phyloP scores from a whole-genome alignment of 495 filamentous ascomycete genomes.

The Penicillium verhagenii region DNA sequence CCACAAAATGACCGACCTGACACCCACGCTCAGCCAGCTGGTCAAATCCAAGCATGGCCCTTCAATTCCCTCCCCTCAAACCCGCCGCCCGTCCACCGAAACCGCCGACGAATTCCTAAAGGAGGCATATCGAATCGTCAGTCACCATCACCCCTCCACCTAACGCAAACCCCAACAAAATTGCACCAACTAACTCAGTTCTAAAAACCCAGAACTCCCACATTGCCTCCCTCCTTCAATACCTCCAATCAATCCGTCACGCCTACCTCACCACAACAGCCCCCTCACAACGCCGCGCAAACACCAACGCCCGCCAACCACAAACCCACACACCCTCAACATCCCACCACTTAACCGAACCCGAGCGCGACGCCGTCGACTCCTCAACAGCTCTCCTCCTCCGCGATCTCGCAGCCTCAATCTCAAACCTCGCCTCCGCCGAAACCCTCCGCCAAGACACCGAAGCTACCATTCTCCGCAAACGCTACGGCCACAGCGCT shows the following conservation, averaged over 20 bases:
- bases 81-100: constrained; percentile 37
- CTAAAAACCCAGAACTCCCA: constrained; percentile 84
- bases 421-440: constrained; percentile 73
- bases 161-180: not conserved
- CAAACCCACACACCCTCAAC: constrained; percentile 25
- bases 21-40: constrained; percentile 59
- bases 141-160: constrained; percentile 22
- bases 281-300: constrained; percentile 41
- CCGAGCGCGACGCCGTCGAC: constrained; percentile 77
- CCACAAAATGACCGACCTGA: constrained; percentile 65
- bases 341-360: constrained; percentile 55
- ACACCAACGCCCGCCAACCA: constrained; percentile 14
- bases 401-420: constrained; percentile 74
- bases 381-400: constrained; percentile 78
- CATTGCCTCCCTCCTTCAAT: constrained; percentile 69
- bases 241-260: constrained; percentile 80
- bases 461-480: constrained; percentile 59
- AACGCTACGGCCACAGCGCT: constrained; percentile 56
- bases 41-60: constrained; percentile 51
- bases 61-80: not conserved
- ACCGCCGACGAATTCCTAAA: constrained; percentile 85
- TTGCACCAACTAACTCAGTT: too few species aligned
- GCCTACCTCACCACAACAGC: constrained; percentile 81
- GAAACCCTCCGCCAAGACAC: constrained; percentile 80
- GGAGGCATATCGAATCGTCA: constrained; percentile 91